A percentile compares a stretch with the other conserved stretches of the same genome.
Evolutionary conservation across 306 rosid genomes (phyloP).

Genomic region (Sicyos edulis): DNA sequence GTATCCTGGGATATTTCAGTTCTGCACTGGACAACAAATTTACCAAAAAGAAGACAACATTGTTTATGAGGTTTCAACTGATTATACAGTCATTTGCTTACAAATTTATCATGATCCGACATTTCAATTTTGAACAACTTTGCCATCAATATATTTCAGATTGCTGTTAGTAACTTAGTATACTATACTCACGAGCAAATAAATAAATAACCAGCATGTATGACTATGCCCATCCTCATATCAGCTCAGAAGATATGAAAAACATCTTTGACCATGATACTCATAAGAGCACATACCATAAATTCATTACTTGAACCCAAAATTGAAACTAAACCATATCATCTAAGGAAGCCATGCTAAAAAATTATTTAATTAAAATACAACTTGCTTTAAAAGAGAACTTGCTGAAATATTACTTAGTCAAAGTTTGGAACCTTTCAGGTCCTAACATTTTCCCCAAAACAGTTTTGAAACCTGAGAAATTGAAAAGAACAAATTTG

Average conservation of each 20-base stretch:
- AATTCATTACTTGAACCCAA: not conserved
- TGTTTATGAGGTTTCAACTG: not conserved
- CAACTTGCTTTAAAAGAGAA: not conserved
- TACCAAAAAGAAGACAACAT: not conserved
- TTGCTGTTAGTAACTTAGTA: not conserved
- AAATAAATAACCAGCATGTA: not conserved
- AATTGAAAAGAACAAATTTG: not conserved
- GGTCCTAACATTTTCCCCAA: not conserved
- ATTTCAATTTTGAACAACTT: not conserved
- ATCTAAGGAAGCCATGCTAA: not conserved
- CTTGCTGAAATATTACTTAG: not conserved
- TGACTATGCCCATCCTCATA: not conserved
- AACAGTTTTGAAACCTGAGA: constrained; percentile 6
- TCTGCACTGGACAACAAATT: not conserved
- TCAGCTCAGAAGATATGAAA: constrained; percentile 3
- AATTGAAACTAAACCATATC: not conserved
- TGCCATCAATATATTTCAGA: not conserved
- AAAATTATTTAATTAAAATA: not conserved
- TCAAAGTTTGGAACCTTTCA: not conserved
- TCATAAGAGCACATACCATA: not conserved
- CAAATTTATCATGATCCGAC: not conserved
- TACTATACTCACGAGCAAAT: not conserved
- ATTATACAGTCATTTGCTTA: not conserved
- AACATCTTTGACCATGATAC: not conserved
- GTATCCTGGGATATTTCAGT: constrained; percentile 2